A percentile compares a stretch with the other conserved stretches of the same genome.
Conservation (phyloP, 31 red algal genomes). For the Endocladia muricata region DNA sequence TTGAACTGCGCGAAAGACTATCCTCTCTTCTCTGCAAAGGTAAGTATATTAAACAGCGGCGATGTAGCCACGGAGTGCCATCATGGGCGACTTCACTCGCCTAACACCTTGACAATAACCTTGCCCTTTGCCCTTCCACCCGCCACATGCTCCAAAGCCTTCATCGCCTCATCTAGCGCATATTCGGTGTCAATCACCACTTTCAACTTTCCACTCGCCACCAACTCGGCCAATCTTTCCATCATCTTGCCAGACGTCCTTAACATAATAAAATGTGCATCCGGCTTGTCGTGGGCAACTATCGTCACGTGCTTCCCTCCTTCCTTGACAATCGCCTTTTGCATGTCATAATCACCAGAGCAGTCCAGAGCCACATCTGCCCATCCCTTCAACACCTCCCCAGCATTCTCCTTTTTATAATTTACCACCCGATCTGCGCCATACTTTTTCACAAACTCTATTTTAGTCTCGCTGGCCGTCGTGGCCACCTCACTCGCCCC, state of each 20-base stretch:
- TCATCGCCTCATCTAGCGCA: conserved; percentile 25
- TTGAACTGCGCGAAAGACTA: too few species aligned
- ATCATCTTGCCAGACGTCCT: conserved; percentile 21
- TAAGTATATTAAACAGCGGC: too few species aligned
- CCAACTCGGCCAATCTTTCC: conserved; percentile 8
- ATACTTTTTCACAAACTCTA: conserved; percentile 32
- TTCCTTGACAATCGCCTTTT: conserved; percentile 9
- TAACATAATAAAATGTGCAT: conserved; percentile 16
- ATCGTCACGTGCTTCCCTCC: conserved; percentile 12
- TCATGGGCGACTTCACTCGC: too few species aligned
- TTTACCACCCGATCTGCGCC: conserved; percentile 67
- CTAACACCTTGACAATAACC: conserved; percentile 53
- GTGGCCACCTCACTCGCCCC: conserved; percentile 47
- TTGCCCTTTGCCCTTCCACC: conserved; percentile 51
- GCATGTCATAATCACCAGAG: conserved; percentile 28
- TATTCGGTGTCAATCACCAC: conserved; percentile 46
- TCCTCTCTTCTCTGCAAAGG: too few species aligned
- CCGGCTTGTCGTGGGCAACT: neutral
- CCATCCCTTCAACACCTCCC: conserved; percentile 45
- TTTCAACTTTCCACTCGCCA: conserved; percentile 27
- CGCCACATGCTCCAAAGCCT: conserved; percentile 26
- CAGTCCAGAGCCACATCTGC: conserved; percentile 60
- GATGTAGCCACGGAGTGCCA: too few species aligned
- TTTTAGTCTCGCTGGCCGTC: conserved; percentile 44
- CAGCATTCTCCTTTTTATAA: conserved; percentile 37